Evolutionary conservation across 2,329 filamentous ascomycete genomes (phyloP), one percentile per base, ranked within the genome.

Genomic region (Onygena corvina): DNA sequence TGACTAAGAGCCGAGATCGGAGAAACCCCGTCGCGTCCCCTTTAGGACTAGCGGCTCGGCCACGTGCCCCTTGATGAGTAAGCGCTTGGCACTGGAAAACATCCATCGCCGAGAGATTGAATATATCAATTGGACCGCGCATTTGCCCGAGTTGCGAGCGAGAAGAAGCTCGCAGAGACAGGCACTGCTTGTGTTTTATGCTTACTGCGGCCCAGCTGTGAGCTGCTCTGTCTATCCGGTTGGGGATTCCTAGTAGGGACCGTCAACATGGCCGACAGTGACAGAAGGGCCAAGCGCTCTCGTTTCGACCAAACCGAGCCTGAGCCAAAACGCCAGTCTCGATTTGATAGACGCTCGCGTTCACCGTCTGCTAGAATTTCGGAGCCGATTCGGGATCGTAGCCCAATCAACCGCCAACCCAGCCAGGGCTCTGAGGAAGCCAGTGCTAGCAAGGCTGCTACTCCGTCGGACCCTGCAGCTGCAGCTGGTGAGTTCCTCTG

Each of bases 301-400:
- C 87, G 90, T 66, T 95, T 96, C 68, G 90, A 96, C 64, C 86
- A 93, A 67, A 92, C 81, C 42, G 86, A 90, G 64, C 81, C 85
- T 4, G 86, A 92, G 61, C 80, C 84, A 50, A 83, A 81, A 61
- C 76, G 81, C 58, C 63, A 76, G 36, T 93, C 88, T 46, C 80
- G 89, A 64, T 95, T 94, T 67, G 90, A 95, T 69, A 81, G 89
- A 59, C 84, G 92, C 59, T 96, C 92, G 51, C 84, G 87, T 56
- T 94, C 88, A 27, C 88, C 88, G 18, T 76, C 79, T 21, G 68
- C 70, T 52, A 76, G 79, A 60, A 78, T 81, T 58, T 73, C 79
- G 21, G 86, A 93, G 54, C 69, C 77, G 40, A 72, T 76, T 57
- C 81, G 90, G 63, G 87, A 86, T 59, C 84, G 90, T 58, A 95